Base-by-base conservation (phyloP, 164 flowering plant species). In the Dillenia suffruticosa region DNA sequence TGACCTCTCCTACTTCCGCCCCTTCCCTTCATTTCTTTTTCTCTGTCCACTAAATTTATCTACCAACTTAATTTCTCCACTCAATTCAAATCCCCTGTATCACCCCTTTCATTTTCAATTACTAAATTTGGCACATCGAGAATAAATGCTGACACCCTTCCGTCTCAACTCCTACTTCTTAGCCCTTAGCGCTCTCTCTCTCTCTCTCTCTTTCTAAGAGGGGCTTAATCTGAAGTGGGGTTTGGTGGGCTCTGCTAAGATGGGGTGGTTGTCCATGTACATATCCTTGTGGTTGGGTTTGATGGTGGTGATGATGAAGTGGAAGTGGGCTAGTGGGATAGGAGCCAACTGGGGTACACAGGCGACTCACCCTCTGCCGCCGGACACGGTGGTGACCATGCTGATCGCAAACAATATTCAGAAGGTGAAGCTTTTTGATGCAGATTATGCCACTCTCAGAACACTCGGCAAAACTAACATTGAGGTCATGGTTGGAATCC, bases 321-420 rank as follows among this genome's bases (percentile, higher is more conserved):
- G 40, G 40, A 32, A 32, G 40, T 32, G 40, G 40, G 40, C 5
- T 32, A 61, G 71, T 64, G 85, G 87, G 1, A 83, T 93, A 49
- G 97, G 98, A 19, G 95, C 81, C 12, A 93, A 93, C 74, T 93
- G 96, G 97, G 98, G 98, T 9, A 82, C 89, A 6, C 97, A 90
- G 67, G 56, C 82, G 26, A 74, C 82, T 24, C 98, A 93, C 70
- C 89, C 80, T 32, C 68, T 93, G 61, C 64, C 81, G 0, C 89
- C 96, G 2, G 71, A 56, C 0, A 79, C 69, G 14, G 85, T 93
- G 10, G 97, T 90, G 53, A 72, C 67, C 68, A 24, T 93, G 76
- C 75, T 93, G 43, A 82, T 61, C 53, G 90, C 84, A 0, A 93
- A 93, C 71, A 91, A 93, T 60, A 51, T 94, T 46, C 84, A 77